phyloP scores from a whole-genome alignment of 805 yeast species.

The Barnettozyma vustinii region DNA sequence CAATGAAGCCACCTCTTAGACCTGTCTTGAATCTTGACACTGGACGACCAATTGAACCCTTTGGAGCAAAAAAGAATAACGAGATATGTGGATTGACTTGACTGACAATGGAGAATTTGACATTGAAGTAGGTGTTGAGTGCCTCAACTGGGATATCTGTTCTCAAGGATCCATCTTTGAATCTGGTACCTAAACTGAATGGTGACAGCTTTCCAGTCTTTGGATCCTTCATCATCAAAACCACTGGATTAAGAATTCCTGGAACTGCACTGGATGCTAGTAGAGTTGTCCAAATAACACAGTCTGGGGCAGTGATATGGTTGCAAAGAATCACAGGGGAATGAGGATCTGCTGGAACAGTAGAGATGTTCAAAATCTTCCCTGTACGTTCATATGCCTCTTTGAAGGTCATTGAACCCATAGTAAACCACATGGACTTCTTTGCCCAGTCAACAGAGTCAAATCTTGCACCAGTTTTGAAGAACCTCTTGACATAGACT shows the following conservation, averaged over 20 bases:
- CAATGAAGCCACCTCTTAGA: conserved; percentile 72
- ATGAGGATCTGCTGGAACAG: conserved; percentile 78
- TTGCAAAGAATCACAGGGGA: conserved; percentile 78
- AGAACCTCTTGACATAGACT: conserved; percentile 58
- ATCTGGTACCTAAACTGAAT: conserved; percentile 62
- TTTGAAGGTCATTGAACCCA: conserved; percentile 65
- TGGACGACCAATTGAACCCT: conserved; percentile 78
- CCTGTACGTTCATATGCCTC: conserved; percentile 71
- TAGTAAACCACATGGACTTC: conserved; percentile 62
- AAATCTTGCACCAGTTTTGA: conserved; percentile 74
- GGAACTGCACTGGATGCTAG: conserved; percentile 82
- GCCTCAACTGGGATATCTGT: conserved; percentile 77
- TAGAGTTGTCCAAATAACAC: conserved; percentile 76
- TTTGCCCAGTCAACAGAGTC: conserved; percentile 73
- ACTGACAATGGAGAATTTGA: conserved; percentile 68
- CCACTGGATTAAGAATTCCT: conserved; percentile 75
- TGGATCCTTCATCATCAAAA: conserved; percentile 60
- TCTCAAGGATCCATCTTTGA: conserved; percentile 75
- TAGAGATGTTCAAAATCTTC: conserved; percentile 61
- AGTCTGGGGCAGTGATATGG: conserved; percentile 70
- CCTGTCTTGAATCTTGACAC: conserved; percentile 56
- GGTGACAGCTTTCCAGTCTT: conserved; percentile 42
- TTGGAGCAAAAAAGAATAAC: conserved; percentile 69
- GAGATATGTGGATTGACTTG: conserved; percentile 83
- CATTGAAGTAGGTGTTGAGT: conserved; percentile 68